phyloP scores from a whole-genome alignment of 495 filamentous ascomycete species.

The Neurospora sp. region DNA sequence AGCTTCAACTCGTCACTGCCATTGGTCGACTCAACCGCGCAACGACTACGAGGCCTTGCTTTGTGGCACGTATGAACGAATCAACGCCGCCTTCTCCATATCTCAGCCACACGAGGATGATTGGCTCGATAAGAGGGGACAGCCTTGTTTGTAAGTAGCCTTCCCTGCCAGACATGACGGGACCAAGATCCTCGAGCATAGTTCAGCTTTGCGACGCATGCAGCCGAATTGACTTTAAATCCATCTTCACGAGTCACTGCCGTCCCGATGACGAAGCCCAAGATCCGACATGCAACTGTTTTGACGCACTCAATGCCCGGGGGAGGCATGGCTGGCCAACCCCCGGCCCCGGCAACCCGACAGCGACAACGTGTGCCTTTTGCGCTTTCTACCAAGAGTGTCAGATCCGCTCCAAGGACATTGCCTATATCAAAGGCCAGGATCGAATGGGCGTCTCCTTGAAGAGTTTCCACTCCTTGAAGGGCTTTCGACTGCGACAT shows the following conservation, averaged over 20 bases:
- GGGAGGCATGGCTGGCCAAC: background rate
- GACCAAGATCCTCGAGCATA: background rate
- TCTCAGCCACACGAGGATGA: background rate
- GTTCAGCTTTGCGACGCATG: background rate
- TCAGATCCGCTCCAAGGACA: background rate
- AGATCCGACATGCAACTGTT: background rate
- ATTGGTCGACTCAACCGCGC: background rate
- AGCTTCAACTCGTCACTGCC: background rate
- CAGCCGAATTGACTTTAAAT: background rate
- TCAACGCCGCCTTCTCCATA: background rate
- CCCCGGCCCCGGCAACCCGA: background rate
- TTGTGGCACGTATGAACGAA: background rate
- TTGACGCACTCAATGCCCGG: background rate
- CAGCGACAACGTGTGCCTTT: background rate
- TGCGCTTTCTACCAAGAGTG: background rate
- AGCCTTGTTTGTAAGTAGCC: background rate
- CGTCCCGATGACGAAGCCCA: background rate
- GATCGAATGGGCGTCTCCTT: background rate
- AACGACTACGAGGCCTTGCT: background rate
- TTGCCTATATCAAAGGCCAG: background rate
- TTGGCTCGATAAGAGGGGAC: background rate
- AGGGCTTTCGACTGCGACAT: background rate
- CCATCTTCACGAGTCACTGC: background rate
- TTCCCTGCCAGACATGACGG: background rate
- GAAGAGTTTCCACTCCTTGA: background rate